Evolutionary conservation across 192 early-diverging fungal species (phyloP), one percentile per base, ranked within the genome.

Genomic region (Coemansia sp.): DNA sequence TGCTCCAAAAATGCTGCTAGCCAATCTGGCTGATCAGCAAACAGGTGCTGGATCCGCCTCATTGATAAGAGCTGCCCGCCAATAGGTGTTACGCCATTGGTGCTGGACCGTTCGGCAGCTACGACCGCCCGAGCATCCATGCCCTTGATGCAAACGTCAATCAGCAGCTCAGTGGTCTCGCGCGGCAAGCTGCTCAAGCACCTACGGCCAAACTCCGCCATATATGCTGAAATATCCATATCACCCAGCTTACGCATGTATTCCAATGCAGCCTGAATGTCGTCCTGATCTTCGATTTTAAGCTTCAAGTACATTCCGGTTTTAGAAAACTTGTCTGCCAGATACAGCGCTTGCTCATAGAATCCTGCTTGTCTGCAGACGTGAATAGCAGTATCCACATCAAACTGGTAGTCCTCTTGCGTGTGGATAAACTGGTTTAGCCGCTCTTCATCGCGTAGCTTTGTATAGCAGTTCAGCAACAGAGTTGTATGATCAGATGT

Each of bases 381-480:
- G 41, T 85, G 80, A 53, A 98, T 96, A 23, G 94, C 96, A 0
- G 92, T 97, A 49, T 96, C 93, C 7, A 97, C 78, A 59, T 98
- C 96, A 70, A 98, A 98, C 20, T 83, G 84, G 46, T 88, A 76
- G 46, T 92, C 87, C 15, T 76, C 83, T 60, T 88, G 87, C 10
- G 84, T 87, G 72, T 85, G 66, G 26, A 98, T 89, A 63, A 99
- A 97, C 67, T 84, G 82, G 70, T 94, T 88, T 5, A 99, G 66
- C n/a, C 86, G 59, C 44, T 82, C 82, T 14, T 91, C 86, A 70
- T 93, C 93, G 53, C 90, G 88, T 21, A 95, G 79, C 70, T 97
- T 96, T 6, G 94, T 93, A 68, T 99, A 99, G 80, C 96, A 99
- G 68, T 96, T 97, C 12, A 99, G 79, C 40, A 99, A 74, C 56